A percentile compares a stretch with the other conserved stretches of the same genome.
phyloP scores from a whole-genome alignment of 2,329 filamentous ascomycete species.

The Epichloe gansuensis region DNA sequence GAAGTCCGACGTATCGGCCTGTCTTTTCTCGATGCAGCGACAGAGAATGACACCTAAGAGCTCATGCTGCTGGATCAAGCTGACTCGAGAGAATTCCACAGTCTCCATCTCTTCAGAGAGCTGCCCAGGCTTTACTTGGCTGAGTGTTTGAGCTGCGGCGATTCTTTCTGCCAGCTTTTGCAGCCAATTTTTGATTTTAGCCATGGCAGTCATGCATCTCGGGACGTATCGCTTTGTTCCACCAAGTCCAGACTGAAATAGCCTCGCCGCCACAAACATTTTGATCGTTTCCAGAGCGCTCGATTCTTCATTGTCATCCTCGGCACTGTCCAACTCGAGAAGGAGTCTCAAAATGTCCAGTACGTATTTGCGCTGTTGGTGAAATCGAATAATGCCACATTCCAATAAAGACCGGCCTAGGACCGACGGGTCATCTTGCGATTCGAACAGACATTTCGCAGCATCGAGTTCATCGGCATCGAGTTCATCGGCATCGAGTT shows the following conservation, averaged over 20 bases:
- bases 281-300: constrained; percentile 21
- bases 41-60: constrained; percentile 69
- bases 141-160: constrained; percentile 62
- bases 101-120: constrained; percentile 58
- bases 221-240: constrained; percentile 51
- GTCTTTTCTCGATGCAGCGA: constrained; percentile 63
- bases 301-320: constrained; percentile 39
- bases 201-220: constrained; percentile 66
- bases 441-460: constrained; percentile 61
- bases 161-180: constrained; percentile 63
- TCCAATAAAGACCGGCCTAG: constrained; percentile 63
- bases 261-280: constrained; percentile 21
- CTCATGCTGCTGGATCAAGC: constrained; percentile 81
- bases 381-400: constrained; percentile 74
- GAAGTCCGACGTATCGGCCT: constrained; percentile 60
- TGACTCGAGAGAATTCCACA: constrained; percentile 66
- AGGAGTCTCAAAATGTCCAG: constrained; percentile 75
- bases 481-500: constrained; percentile 74
- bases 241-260: constrained; percentile 21
- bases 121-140: constrained; percentile 40
- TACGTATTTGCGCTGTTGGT: constrained; percentile 70
- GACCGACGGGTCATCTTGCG: constrained; percentile 53
- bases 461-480: constrained; percentile 84
- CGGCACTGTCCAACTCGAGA: constrained; percentile 46
- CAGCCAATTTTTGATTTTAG: constrained; percentile 63